A percentile compares a stretch with the other conserved stretches of the same genome.
Conservation (phyloP, 2,329 filamentous ascomycete species). For the Colletotrichum camelliae region DNA sequence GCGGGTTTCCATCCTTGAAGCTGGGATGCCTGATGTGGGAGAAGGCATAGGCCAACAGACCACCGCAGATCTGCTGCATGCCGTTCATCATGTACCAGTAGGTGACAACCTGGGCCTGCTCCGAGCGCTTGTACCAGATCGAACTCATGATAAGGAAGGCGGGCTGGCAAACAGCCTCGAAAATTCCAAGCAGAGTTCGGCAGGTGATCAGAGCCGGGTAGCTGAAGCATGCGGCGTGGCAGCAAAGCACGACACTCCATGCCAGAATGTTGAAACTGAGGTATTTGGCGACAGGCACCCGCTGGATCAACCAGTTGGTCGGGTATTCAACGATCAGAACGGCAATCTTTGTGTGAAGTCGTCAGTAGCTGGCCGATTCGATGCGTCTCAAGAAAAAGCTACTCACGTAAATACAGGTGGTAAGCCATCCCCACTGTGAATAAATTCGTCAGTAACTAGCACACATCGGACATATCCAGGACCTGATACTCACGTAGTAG, state of each 20-base stretch:
- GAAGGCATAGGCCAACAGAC: slow-evolving; percentile 42
- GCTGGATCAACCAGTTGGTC: slow-evolving; percentile 42
- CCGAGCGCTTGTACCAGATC: slow-evolving; percentile 38
- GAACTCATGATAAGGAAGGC: slow-evolving; percentile 46
- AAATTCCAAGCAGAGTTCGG: slow-evolving; percentile 48
- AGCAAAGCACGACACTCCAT: slow-evolving; percentile 38
- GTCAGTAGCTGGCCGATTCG: neutral
- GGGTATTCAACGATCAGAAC: slow-evolving; percentile 47
- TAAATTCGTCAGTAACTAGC: slow-evolving; percentile 34
- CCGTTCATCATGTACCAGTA: slow-evolving; percentile 38
- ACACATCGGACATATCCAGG: slow-evolving; percentile 20
- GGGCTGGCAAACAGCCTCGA: slow-evolving; percentile 50
- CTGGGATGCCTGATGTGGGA: slow-evolving; percentile 30
- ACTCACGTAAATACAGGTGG: slow-evolving; percentile 44
- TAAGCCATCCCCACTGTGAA: slow-evolving; percentile 36
- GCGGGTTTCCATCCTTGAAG: neutral
- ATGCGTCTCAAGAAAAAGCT: neutral
- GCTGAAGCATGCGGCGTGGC: slow-evolving; percentile 25
- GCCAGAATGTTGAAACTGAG: slow-evolving; percentile 42
- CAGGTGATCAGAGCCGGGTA: slow-evolving; percentile 43
- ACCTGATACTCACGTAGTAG: neutral
- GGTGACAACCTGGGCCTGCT: slow-evolving; percentile 31
- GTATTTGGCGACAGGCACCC: slow-evolving; percentile 41
- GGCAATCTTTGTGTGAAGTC: slow-evolving; percentile 24
- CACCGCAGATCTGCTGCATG: slow-evolving; percentile 41